Base-by-base conservation (phyloP, 1,139 yeast genomes). In the Arxiozyma slooffiae region DNA sequence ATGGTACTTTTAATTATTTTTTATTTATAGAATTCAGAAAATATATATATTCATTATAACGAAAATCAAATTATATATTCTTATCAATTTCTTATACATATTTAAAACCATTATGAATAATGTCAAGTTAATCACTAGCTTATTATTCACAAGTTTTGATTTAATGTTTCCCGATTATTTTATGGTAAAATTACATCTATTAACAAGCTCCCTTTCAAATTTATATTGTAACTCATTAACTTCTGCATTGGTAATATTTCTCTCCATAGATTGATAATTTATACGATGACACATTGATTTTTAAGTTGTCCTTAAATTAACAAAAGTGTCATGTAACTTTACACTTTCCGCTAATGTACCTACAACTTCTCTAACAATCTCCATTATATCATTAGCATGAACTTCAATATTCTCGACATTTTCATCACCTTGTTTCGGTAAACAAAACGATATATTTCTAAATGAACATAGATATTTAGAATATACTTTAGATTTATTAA, bases 231-330 rank as follows among this genome's bases (percentile, higher is more conserved):
- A 71, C 1, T 64, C 72, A 63, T 89, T 89, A 53, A 90, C 77
- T 65, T 89, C 97, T 0, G 77, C 80, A 64, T 85, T 86, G 37
- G 95, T 88, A 57, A 92, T 74, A 54, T 84, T 85, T 62, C 96
- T 77, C 61, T 92, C 97, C 97, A 94, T 90, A 1, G 96, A 85
- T 69, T 92, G 97, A 69, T 89, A 92, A 64, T 85, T 84, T 52
- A 92, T 78, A 60, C 98, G 76, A 74, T 87, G 94, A 69, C 97
- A 89, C 62, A 86, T 85, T 9, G 95, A 85, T 55, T 71, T 78
- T 57, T 75, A 79, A 3, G 82, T 80, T 0, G 94, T 84, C 62
- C 87, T 87, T 40, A 96, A 96, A 65, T 90, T 95, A 14, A 72
- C 74, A 64, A 90, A 92, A 61, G 85, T 85, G 65, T 92, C 98